Conservation (phyloP, 768 basidiomycete species). For the Lactarius sanguifluus region DNA sequence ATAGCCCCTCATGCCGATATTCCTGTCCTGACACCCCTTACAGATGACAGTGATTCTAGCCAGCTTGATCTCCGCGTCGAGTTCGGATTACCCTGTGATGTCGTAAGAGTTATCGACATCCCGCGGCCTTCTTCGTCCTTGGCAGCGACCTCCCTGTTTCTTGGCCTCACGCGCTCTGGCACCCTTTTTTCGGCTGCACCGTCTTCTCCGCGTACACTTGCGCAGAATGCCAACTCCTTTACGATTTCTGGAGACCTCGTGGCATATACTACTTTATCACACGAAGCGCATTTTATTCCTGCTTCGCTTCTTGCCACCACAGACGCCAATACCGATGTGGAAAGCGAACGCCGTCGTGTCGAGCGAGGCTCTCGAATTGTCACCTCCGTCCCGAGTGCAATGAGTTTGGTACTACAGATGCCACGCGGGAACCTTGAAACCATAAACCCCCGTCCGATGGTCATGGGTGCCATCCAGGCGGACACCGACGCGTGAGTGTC, state of each 20-base stretch:
- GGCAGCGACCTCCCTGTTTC: slow-evolving; percentile 6
- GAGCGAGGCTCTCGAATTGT: slow-evolving; percentile 92
- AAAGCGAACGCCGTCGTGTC: slow-evolving; percentile 73
- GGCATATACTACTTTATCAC: slow-evolving; percentile 80
- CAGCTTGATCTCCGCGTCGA: slow-evolving; percentile 13
- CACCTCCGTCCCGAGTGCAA: slow-evolving; percentile 79
- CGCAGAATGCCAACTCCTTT: slow-evolving; percentile 69
- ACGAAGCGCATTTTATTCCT: slow-evolving; percentile 77
- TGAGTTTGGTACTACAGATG: slow-evolving; percentile 95
- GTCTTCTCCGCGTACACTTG: slow-evolving; percentile 37
- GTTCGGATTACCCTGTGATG: slow-evolving; percentile 22
- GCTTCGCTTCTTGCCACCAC: slow-evolving; percentile 37
- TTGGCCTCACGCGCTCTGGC: slow-evolving; percentile 24
- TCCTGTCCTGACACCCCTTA: slow-evolving; percentile 3
- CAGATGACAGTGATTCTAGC: slow-evolving; percentile 13
- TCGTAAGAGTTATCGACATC: slow-evolving; percentile 9
- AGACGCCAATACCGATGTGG: slow-evolving; percentile 15
- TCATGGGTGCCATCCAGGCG: slow-evolving; percentile 76
- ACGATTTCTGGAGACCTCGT: slow-evolving; percentile 70
- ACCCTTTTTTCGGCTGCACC: slow-evolving; percentile 9
- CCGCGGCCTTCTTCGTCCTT: not conserved
- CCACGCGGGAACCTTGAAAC: slow-evolving; percentile 96
- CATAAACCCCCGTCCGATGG: slow-evolving; percentile 87
- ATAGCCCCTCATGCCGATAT: not conserved
- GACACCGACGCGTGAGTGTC: slow-evolving; percentile 69